Base-by-base conservation (phyloP, 2,329 filamentous ascomycete species). In the Colletotrichum costaricense region DNA sequence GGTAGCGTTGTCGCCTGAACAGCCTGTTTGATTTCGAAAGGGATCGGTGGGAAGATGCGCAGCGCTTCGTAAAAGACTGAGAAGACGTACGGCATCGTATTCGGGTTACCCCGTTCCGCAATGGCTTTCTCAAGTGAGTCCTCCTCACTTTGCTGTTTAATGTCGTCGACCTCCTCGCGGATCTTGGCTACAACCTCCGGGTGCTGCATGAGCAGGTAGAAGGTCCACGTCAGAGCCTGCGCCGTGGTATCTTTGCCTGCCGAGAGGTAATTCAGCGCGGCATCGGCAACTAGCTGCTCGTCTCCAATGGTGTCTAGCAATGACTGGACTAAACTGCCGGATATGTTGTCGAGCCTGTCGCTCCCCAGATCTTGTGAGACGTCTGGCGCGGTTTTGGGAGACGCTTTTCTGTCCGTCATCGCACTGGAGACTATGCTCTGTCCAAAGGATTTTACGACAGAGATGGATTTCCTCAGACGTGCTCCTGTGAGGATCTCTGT, bases 221-320 rank as follows among this genome's bases (percentile, higher is more conserved):
- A 86, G 0, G 88, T 87, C 91, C 91, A 93, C 0, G 91, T 92
- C 12, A 93, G 80, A 1, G 88, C 89, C 76, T 93, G 91, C 0
- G 90, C 91, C 7, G 90, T 91, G 0, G 91, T 93, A 77, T 93
- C 91, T 69, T 90, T 84, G 19, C 90, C 89, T 0, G 91, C 91
- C 1, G 90, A 92, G 11, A 93, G 87, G 77, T 91, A 93, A 76
- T 92, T 93, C 14, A 93, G 82, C 0, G 91, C 91, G 3, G 91
- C 88, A 78, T 93, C 91, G 9, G 90, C 89, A 7, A 92, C 90
- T 26, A 89, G 81, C n/a, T 86, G 79, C 33, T 88, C 84, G 69
- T 91, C 85, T 0, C 83, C 83, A 42, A 93, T 87, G 1, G 87
- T 82, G 60, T 91, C 88, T 0, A 93, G 83, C 0, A 93, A 80